Evolutionary conservation across 2,329 filamentous ascomycete genomes (phyloP).

Genomic region (Fusarium euwallaceae): DNA sequence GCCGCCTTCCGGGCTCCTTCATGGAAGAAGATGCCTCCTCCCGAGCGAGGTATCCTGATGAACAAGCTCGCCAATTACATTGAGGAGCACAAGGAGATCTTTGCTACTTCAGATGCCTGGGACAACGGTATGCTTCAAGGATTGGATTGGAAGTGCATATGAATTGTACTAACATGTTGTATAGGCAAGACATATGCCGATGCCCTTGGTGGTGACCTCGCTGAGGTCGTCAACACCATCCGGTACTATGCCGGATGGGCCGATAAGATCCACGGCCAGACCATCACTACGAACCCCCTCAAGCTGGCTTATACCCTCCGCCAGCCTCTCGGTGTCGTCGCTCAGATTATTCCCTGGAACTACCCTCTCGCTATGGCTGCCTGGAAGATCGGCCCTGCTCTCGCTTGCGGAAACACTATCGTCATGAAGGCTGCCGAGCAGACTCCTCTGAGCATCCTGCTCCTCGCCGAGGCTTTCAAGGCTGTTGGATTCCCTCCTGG

Average conservation of each 20-base stretch:
- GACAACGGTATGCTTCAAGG: constrained; percentile 57
- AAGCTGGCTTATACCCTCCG: constrained; percentile 83
- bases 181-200: constrained; percentile 72
- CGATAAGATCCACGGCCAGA: constrained; percentile 87
- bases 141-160: constrained; percentile 53
- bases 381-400: constrained; percentile 83
- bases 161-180: constrained; percentile 1
- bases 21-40: constrained; percentile 76
- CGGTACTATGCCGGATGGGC: constrained; percentile 76
- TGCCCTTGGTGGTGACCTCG: constrained; percentile 71
- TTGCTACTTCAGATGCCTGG: constrained; percentile 76
- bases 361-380: constrained; percentile 82
- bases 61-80: constrained; percentile 73
- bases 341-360: constrained; percentile 90
- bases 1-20: constrained; percentile 74
- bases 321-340: constrained; percentile 74
- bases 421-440: constrained; percentile 82
- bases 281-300: constrained; percentile 78
- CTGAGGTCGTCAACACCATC: constrained; percentile 53
- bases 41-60: constrained; percentile 76
- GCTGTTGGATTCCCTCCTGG: constrained; percentile 82
- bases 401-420: constrained; percentile 78
- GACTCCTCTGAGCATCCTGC: constrained; percentile 77
- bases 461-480: constrained; percentile 74
- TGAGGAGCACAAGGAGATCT: constrained; percentile 68